These are phyloP conservation scores for Pinus tabuliformis DNA, from an alignment of 75 land plant species.

Conservation along the genomic window DNA sequence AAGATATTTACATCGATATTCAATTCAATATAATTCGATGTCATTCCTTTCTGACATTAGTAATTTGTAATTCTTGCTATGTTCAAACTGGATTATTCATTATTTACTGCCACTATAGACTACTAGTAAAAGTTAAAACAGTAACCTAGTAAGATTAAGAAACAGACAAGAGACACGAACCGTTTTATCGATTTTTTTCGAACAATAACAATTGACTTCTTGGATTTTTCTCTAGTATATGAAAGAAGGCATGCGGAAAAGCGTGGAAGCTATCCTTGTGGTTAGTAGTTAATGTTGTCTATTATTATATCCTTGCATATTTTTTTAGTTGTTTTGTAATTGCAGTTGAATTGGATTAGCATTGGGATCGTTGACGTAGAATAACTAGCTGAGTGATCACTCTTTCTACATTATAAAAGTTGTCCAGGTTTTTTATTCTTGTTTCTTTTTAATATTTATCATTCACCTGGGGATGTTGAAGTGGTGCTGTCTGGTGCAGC, in stretches of 20 bases:
- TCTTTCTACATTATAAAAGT: neutral
- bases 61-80: too few species aligned
- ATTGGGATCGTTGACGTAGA: neutral
- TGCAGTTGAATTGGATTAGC: neutral
- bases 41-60: neutral
- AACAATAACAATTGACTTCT: neutral
- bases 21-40: neutral
- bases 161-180: too few species aligned
- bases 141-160: neutral
- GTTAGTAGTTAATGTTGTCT: conserved; percentile 34
- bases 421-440: neutral
- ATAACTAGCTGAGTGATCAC: neutral
- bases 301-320: neutral
- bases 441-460: neutral
- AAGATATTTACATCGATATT: neutral
- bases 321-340: neutral
- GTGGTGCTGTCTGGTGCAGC: neutral
- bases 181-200: neutral
- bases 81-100: too few species aligned
- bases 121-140: too few species aligned
- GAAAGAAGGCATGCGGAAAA: conserved; percentile 99
- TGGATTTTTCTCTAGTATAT: conserved; percentile 60
- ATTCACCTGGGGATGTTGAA: neutral
- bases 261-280: conserved; percentile 94
- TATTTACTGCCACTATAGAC: too few species aligned